Percentiles rank a stretch among this genome's conserved stretches.
Conservation (phyloP, 140 eudicot species). For the Senecio squalidus region DNA sequence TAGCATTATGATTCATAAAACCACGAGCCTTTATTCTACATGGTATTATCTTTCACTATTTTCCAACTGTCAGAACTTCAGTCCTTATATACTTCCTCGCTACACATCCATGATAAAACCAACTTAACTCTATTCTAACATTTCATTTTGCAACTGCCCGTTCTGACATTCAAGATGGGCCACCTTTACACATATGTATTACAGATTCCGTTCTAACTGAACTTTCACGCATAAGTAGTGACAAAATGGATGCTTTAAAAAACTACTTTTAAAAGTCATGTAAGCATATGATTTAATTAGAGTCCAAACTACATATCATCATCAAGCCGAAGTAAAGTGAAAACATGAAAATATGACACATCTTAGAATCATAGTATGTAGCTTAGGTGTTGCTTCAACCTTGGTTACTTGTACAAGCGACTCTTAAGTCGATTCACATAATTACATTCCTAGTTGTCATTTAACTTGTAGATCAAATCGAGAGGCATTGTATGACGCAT, state of each 20-base stretch:
- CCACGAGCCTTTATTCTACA: no score
- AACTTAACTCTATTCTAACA: not conserved
- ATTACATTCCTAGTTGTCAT: slow-evolving; percentile 1
- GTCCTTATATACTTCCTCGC: not conserved
- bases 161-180: not conserved
- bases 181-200: not conserved
- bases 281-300: not conserved
- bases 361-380: not conserved
- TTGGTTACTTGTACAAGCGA: not conserved
- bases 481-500: not conserved
- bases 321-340: not conserved
- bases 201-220: not conserved
- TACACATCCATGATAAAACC: not conserved
- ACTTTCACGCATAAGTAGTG: not conserved
- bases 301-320: not conserved
- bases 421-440: not conserved
- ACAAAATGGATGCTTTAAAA: not conserved
- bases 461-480: not conserved
- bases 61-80: no score
- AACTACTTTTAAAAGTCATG: not conserved
- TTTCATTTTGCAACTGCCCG: not conserved
- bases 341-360: not conserved
- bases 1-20: no score
- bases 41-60: no score
- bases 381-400: not conserved